Evolutionary conservation across 768 basidiomycete genomes (phyloP).

Genomic region (Suillus hirtellus): DNA sequence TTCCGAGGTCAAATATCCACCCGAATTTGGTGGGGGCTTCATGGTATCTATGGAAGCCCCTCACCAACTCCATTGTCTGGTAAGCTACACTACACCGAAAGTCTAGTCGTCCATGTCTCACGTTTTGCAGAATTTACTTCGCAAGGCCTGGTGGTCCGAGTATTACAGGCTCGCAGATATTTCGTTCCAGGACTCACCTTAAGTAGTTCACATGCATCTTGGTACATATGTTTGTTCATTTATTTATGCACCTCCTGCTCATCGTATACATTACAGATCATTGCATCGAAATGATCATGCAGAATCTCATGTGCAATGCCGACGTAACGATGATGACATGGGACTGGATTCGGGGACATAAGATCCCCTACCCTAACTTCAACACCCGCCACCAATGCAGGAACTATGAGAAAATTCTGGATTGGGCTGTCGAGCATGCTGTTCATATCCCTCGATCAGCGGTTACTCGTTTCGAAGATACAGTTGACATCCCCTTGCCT

Average conservation of each 20-base stretch:
- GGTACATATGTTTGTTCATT: background rate
- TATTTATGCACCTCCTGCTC: background rate
- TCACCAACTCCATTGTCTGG: constrained; percentile 16
- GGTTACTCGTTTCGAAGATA: background rate
- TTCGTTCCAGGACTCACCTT: constrained; percentile 7
- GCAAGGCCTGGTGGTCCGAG: constrained; percentile 9
- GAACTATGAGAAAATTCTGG: constrained; percentile 1
- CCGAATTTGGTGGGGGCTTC: constrained; percentile 12
- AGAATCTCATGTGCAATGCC: constrained; percentile 15
- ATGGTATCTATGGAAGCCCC: constrained; percentile 11
- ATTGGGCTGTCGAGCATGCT: background rate
- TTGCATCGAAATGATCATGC: constrained; percentile 13
- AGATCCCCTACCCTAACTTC: background rate
- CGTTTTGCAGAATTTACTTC: constrained; percentile 11
- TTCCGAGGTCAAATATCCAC: constrained; percentile 9
- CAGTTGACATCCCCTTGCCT: background rate
- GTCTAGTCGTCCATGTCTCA: background rate
- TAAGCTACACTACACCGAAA: background rate
- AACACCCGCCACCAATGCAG: constrained; percentile 7
- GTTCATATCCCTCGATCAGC: background rate
- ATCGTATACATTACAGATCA: background rate
- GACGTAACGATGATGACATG: constrained; percentile 13
- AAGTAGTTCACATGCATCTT: constrained; percentile 11
- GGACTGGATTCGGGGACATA: constrained; percentile 12
- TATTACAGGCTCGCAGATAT: constrained; percentile 7